Evolutionary conservation across 257 asterid genomes (phyloP), one percentile per base, ranked within the genome.

Genomic region (Misopates orontium): DNA sequence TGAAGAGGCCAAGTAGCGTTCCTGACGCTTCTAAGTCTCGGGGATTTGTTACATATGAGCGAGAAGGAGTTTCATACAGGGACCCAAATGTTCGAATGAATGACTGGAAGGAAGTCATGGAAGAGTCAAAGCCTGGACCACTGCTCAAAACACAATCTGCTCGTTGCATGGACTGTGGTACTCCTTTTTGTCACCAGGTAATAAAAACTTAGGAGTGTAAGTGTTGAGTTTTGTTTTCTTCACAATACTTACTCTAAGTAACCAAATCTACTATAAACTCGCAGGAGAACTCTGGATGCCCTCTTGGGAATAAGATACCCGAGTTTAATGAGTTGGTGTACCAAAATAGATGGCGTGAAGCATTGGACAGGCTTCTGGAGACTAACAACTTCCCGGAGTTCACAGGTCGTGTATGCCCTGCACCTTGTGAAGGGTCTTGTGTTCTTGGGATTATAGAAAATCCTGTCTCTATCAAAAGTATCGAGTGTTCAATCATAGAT

Each of bases 111-210:
- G 99, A 94, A 78, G 99, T 94, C 50, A 85, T 84, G 90, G 96
- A 79, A 76, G 93, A 85, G 59, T 44, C 77, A 19, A 85, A 90
- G 69, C 96, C 99, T 24, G 91, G 98, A 28, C 91, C 99, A 31
- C 87, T 94, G 71, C 80, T 94, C 73, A 85, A 75, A 49, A 94
- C 99, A 48, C 99, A 94, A 70, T 86, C 99, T 72, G 99, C 99
- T 55, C 96, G 99, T 11, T 94, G 99, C 82, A 94, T 94, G 99
- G 99, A 94, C 81, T 94, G 99, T 23, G 99, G 99, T 22, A 94
- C 99, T 60, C 99, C 99, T 39, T 94, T 94, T 64, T 94, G 99
- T 72, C 98, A 94, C 70, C 99, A 90, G 96, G 99, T 93, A 73
- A 65, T 40, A 48, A 22, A 62, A 40, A 13, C 8, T 32, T 5